Base-by-base conservation (phyloP, 2,329 filamentous ascomycete species). In the Drechslera avenae region DNA sequence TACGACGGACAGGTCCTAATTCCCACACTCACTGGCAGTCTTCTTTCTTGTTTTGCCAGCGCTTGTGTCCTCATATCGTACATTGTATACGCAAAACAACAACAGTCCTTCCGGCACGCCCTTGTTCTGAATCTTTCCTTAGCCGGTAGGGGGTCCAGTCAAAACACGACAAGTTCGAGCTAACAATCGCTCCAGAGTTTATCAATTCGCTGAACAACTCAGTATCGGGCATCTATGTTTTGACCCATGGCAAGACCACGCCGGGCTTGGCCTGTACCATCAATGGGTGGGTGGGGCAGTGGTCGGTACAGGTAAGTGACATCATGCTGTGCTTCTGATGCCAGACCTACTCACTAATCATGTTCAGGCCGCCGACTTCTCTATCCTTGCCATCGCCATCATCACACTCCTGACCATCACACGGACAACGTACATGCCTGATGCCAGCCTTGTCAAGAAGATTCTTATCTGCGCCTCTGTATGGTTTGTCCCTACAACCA, bases 201-300 rank as follows among this genome's bases (percentile, higher is more conserved):
- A 21, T 49, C 36, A 79, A 79, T 56, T 72, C 72, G 35, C 53
- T 73, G 12, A 76, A 77, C 62, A 78, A 79, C 57, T 69, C 72
- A 3, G 60, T 76, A 12, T 78, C 76, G 1, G 77, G 77, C 16
- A 62, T 72, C 17, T 62, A 72, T 35, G 69, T 71, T 12, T 57
- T 76, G 4, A 53, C 54, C 3, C 60, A 68, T 23, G 53, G 54
- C 21, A 0, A 56, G 52, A 34, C 23, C 68, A 10, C 57, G 75
- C 13, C 65, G 7, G 71, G 73, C 10, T 12, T 60, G 0, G 71
- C 69, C 3, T 80, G 78, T 54, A 67, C 66, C 7, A 47, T 73
- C 14, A 80, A 79, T 56, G 78, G 76, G 30, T 78, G 74, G 63
- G 53, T 78, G 31, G 76, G 76, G 18, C 78, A 80, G 46, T 66